These are phyloP conservation scores for Phytophthora rubi DNA, from an alignment of 352 stramenopile species.

Conservation along the genomic window DNA sequence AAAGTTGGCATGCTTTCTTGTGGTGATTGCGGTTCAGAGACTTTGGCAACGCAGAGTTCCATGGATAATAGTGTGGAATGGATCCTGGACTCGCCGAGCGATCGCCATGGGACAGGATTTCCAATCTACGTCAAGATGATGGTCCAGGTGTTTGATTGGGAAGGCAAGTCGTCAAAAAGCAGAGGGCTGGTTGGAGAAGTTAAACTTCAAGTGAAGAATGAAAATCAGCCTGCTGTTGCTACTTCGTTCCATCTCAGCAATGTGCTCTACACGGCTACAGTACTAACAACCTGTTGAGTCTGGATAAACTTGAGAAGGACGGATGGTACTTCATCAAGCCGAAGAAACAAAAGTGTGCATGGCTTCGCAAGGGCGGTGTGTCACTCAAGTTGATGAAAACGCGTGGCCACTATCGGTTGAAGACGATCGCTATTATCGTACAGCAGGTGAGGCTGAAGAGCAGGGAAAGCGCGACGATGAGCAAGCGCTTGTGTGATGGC, in stretches of 20 bases:
- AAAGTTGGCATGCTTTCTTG: background rate
- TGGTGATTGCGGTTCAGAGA: background rate
- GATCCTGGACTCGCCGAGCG: background rate
- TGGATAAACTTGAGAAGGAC: background rate
- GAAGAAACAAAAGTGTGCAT: background rate
- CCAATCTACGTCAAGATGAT: background rate
- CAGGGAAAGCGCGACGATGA: background rate
- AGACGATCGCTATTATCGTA: background rate
- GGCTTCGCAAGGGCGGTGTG: background rate
- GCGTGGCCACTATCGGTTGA: background rate
- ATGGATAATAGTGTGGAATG: background rate
- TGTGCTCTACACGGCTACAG: background rate
- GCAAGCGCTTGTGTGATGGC: background rate
- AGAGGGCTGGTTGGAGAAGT: background rate
- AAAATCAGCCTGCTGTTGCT: background rate
- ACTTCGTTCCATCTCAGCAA: background rate
- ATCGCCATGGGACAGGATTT: background rate
- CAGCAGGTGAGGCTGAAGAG: background rate
- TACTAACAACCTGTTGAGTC: background rate
- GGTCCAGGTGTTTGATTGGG: background rate
- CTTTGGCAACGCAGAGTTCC: slow-evolving; percentile 1
- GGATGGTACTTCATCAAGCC: background rate
- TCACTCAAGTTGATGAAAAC: background rate
- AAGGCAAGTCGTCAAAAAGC: background rate
- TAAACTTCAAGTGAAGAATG: background rate